These are phyloP conservation scores for Rhodosporidiobolus sp. DNA, from an alignment of 768 basidiomycete genomes.

Conservation along the genomic window DNA sequence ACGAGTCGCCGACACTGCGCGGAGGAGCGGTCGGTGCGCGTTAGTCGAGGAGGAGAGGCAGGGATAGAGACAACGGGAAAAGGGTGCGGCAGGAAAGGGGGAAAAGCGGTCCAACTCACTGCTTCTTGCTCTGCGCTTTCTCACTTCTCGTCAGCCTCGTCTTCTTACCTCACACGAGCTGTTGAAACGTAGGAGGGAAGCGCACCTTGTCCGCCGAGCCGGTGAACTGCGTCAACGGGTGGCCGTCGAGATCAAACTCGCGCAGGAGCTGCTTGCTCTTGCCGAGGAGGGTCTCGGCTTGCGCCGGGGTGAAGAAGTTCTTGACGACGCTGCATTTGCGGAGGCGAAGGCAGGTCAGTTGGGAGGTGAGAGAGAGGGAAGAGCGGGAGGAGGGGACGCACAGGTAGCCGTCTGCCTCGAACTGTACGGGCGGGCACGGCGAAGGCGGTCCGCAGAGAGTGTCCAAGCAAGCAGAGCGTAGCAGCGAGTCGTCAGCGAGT, in stretches of 20 bases:
- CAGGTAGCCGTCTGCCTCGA: slow-evolving; percentile 36
- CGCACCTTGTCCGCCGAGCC: background rate
- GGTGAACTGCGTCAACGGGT: background rate
- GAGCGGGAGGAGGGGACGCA: background rate
- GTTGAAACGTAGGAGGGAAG: background rate
- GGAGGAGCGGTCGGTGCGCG: background rate
- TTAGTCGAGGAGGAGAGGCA: no score
- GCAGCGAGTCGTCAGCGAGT: no score
- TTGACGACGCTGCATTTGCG: slow-evolving; percentile 74
- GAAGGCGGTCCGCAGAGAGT: background rate
- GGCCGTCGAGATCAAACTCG: slow-evolving; percentile 61
- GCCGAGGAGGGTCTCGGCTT: slow-evolving; percentile 61
- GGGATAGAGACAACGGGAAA: background rate
- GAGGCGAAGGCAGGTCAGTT: no score
- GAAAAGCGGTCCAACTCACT: background rate
- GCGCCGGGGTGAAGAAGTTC: slow-evolving; percentile 62
- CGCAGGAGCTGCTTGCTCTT: slow-evolving; percentile 73
- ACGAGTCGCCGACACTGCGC: slow-evolving; percentile 74
- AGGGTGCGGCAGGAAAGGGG: background rate
- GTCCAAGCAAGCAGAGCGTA: no score
- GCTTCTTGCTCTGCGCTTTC: background rate
- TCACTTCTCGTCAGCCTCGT: slow-evolving; percentile 18
- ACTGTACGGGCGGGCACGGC: slow-evolving; percentile 10
- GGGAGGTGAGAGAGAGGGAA: no score
- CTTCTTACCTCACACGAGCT: slow-evolving; percentile 48